Evolutionary conservation across 2,329 filamentous ascomycete species (phyloP), one percentile per base, ranked within the genome.

Genomic region (Apiospora hydei): DNA sequence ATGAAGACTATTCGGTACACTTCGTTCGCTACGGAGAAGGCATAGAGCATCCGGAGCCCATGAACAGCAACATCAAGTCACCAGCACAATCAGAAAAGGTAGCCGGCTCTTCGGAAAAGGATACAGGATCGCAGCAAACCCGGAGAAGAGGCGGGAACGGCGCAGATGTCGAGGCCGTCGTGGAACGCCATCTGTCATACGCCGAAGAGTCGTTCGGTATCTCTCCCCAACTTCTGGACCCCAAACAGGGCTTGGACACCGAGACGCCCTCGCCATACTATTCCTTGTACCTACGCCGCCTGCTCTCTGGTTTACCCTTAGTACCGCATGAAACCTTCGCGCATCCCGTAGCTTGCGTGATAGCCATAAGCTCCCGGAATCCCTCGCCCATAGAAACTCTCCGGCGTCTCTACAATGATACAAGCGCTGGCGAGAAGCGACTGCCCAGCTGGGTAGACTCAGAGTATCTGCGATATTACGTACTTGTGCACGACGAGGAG

Each of bases 401-500:
- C 61, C 88, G 95, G 71, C 91, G 90, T 75, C 85, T 99, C 4
- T 99, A 98, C 81, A 89, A 90, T 68, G 93, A 94, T 76, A 96
- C 94, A n/a, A 95, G 90, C 75, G 90, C 91, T 72, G 95, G 94
- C 14, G 89, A 92, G 51, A 88, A 89, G 76, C 89, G 89, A 71
- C 83, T 97, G 71, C 96, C 96, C 0, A 86, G 89, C 26, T 99
- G 96, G 93, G 93, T 98, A 0, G 92, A 97, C 79, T 92, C 93
- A 43, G 95, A 98, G 74, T 99, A 96, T 81, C 85, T 99, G 75
- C 90, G 96, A 74, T 99, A 99, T 82, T 99, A 99, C 82, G 94
- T 99, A 21, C 86, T 99, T 57, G 92, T 99, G 24, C 96, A 99
- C 78, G 96, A 99, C 77, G 97, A 99, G 83, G 96, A 99, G 80